Percentiles rank a stretch among this genome's conserved stretches.
Evolutionary conservation across 345 rosid genomes (phyloP).

Genomic region (Aurinia saxatilis): DNA sequence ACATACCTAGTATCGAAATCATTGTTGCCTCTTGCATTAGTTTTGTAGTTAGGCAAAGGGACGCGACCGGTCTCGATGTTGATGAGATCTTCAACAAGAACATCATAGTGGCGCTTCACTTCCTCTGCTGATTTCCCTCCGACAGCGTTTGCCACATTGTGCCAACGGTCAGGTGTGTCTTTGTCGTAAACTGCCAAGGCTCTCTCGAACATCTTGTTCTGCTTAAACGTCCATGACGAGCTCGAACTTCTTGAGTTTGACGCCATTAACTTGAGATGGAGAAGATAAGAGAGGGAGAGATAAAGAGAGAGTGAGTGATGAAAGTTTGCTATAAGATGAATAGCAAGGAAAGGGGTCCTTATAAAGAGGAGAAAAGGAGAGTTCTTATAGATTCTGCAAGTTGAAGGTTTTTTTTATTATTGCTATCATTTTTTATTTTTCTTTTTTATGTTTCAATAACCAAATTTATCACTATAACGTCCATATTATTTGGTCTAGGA

Average conservation of each 20-base stretch:
- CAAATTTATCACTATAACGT: neutral
- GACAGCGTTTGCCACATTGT: slow-evolving; percentile 70
- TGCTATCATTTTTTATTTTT: neutral
- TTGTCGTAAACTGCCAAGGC: slow-evolving; percentile 80
- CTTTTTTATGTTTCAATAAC: neutral
- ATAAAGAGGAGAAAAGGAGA: slow-evolving; percentile 21
- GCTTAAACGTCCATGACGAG: slow-evolving; percentile 64
- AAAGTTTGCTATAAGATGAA: slow-evolving; percentile 10
- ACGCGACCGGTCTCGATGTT: slow-evolving; percentile 63
- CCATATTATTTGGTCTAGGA: neutral
- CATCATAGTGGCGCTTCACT: slow-evolving; percentile 79
- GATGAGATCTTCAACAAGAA: slow-evolving; percentile 66
- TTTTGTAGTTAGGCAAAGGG: slow-evolving; percentile 69
- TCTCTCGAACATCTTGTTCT: slow-evolving; percentile 83
- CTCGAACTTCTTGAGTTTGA: slow-evolving; percentile 44
- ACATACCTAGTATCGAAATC: slow-evolving; percentile 40
- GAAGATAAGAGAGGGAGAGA: neutral
- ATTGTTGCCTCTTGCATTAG: slow-evolving; percentile 21
- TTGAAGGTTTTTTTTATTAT: neutral
- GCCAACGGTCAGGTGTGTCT: slow-evolving; percentile 96
- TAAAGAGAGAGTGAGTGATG: slow-evolving; percentile 1
- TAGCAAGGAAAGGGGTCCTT: slow-evolving; percentile 3
- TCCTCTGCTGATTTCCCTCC: slow-evolving; percentile 83
- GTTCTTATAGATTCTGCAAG: slow-evolving; percentile 23
- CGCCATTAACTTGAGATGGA: slow-evolving; percentile 35